Percentiles rank a stretch among this genome's conserved stretches.
phyloP scores from a whole-genome alignment of 768 basidiomycete species.

The Tylopilus felleus region DNA sequence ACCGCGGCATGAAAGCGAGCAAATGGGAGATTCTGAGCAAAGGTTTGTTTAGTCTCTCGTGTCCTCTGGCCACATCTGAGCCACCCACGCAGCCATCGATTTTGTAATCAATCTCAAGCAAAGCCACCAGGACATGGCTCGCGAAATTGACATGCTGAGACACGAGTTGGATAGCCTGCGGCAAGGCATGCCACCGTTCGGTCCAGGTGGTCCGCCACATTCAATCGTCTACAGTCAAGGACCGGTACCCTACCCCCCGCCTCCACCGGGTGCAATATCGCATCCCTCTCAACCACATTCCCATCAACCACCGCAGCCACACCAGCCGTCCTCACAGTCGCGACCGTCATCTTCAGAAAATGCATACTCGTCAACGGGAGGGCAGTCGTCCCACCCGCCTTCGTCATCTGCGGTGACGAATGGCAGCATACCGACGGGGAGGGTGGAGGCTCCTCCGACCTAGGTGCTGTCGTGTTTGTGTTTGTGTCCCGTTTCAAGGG shows the following conservation, averaged over 20 bases:
- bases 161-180: slow-evolving; percentile 68
- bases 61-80: neutral
- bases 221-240: slow-evolving; percentile 51
- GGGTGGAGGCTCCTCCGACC: slow-evolving; percentile 43
- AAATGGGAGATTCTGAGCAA: slow-evolving; percentile 99
- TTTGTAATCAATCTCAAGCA: slow-evolving; percentile 79
- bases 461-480: slow-evolving; percentile 18
- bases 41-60: slow-evolving; percentile 47
- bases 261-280: slow-evolving; percentile 43
- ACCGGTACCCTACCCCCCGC: slow-evolving; percentile 45
- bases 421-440: slow-evolving; percentile 34
- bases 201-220: slow-evolving; percentile 45
- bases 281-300: slow-evolving; percentile 36
- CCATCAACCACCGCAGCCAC: slow-evolving; percentile 30
- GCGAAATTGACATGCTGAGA: slow-evolving; percentile 75
- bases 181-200: slow-evolving; percentile 54
- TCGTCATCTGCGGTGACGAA: slow-evolving; percentile 38
- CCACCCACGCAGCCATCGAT: slow-evolving; percentile 65
- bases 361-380: slow-evolving; percentile 42
- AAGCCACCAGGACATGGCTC: slow-evolving; percentile 68
- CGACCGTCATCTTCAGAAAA: slow-evolving; percentile 66
- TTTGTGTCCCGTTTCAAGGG: slow-evolving; percentile 10
- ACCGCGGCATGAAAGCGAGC: slow-evolving; percentile 92
- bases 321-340: slow-evolving; percentile 40
- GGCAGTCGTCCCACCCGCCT: slow-evolving; percentile 30